Conservation (phyloP, 148 eudicot genomes). For the Vaccinium corymbosum region DNA sequence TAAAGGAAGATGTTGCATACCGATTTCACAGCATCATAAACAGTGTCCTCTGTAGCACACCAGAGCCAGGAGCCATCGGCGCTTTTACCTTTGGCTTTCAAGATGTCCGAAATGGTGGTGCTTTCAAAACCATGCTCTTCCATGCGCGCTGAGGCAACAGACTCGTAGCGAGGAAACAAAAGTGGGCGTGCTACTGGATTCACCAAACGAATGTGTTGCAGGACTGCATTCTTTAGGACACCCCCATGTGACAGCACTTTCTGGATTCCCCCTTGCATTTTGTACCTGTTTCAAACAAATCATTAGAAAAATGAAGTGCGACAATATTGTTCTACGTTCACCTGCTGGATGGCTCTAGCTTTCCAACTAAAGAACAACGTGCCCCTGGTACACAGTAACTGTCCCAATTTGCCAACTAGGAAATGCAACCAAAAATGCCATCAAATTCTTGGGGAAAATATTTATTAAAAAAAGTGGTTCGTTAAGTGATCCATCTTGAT, state of each 20-base stretch:
- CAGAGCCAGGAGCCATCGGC: slow-evolving; percentile 99
- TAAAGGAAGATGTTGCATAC: slow-evolving; percentile 36
- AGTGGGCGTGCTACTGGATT: slow-evolving; percentile 54
- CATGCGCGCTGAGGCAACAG: slow-evolving; percentile 55
- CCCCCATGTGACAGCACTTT: slow-evolving; percentile 55
- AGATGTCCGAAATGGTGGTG: slow-evolving; percentile 81
- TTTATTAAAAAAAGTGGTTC: background rate
- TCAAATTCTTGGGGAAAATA: background rate
- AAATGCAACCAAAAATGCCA: background rate
- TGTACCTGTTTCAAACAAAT: slow-evolving; percentile 14
- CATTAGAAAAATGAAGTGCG: background rate
- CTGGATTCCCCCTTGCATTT: slow-evolving; percentile 74
- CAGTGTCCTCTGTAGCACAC: slow-evolving; percentile 89
- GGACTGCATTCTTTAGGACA: slow-evolving; percentile 57
- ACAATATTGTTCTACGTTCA: background rate
- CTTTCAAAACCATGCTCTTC: slow-evolving; percentile 98
- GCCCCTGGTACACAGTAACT: background rate
- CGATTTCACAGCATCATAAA: slow-evolving; percentile 96
- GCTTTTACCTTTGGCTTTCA: slow-evolving; percentile 78
- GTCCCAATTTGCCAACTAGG: background rate
- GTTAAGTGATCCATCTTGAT: background rate
- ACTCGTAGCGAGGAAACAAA: slow-evolving; percentile 57
- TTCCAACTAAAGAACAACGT: slow-evolving; percentile 5
- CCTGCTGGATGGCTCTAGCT: background rate
- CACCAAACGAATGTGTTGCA: slow-evolving; percentile 64